Evolutionary conservation across 225 moss, liverwort and hornwort genomes (phyloP).

Genomic region (Bryum argenteum): DNA sequence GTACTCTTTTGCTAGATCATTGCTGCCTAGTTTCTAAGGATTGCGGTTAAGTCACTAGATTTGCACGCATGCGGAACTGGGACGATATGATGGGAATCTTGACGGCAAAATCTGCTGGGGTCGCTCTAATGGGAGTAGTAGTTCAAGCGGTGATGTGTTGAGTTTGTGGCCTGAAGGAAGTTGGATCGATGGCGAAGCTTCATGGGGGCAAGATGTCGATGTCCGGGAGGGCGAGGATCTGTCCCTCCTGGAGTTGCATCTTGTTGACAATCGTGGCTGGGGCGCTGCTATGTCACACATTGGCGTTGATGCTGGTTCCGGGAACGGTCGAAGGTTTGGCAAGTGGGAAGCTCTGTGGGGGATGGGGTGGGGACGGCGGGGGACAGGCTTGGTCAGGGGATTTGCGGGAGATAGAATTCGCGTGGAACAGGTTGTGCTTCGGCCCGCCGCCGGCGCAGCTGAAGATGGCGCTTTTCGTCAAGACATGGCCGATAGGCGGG

Average conservation of each 20-base stretch:
- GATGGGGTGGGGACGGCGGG: neutral
- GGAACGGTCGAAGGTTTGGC: conserved; percentile 3
- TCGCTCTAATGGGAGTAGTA: neutral
- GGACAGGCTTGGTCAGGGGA: conserved; percentile 47
- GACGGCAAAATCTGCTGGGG: neutral
- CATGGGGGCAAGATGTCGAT: conserved; percentile 13
- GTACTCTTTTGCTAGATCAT: neutral
- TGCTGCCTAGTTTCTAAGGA: neutral
- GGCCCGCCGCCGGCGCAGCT: conserved; percentile 37
- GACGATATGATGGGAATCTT: neutral
- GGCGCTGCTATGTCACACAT: conserved; percentile 22
- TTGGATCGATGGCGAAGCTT: conserved; percentile 26
- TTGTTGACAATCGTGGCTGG: conserved; percentile 19
- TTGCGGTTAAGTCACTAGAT: neutral
- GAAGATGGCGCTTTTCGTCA: conserved; percentile 73
- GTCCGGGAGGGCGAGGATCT: conserved; percentile 11
- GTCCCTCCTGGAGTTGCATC: conserved; percentile 19
- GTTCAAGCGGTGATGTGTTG: neutral
- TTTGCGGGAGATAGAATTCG: conserved; percentile 59
- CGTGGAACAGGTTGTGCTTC: conserved; percentile 82
- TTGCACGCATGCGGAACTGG: neutral
- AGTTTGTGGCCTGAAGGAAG: neutral
- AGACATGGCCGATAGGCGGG: conserved; percentile 86
- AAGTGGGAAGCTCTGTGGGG: neutral
- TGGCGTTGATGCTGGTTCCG: conserved; percentile 20